Evolutionary conservation across 768 basidiomycete genomes (phyloP).

Genomic region (Kondoa malvinella): DNA sequence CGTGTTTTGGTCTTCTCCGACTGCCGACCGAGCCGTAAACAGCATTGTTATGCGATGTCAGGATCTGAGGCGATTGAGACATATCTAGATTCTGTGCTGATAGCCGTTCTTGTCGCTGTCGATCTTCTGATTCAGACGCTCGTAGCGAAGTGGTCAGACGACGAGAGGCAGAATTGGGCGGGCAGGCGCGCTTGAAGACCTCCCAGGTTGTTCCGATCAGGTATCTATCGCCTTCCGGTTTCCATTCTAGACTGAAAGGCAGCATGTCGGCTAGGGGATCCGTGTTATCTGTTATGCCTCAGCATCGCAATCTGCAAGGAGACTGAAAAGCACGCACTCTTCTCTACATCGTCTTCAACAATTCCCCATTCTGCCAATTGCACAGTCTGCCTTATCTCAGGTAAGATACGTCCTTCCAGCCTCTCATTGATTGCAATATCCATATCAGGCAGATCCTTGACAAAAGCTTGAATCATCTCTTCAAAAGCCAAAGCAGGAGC

Average conservation of each 20-base stretch:
- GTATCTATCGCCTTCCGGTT: conserved; percentile 43
- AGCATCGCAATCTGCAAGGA: neutral
- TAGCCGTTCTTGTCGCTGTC: conserved; percentile 16
- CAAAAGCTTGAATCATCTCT: conserved; percentile 25
- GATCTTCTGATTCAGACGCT: conserved; percentile 28
- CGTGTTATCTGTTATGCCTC: conserved; percentile 16
- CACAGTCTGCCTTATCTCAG: conserved; percentile 19
- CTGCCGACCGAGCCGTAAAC: neutral
- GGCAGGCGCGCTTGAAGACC: conserved; percentile 78
- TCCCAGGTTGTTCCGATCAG: conserved; percentile 59
- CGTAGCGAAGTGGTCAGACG: conserved; percentile 66
- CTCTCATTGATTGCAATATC: conserved; percentile 84
- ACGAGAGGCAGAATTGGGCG: conserved; percentile 58
- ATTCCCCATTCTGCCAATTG: conserved; percentile 23
- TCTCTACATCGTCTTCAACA: conserved; percentile 12
- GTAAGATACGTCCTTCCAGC: conserved; percentile 76
- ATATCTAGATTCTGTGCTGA: conserved; percentile 1
- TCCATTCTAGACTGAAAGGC: conserved; percentile 65
- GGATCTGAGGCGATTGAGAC: conserved; percentile 25
- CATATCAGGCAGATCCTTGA: conserved; percentile 66
- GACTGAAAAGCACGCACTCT: conserved; percentile 19
- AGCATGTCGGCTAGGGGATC: conserved; percentile 21
- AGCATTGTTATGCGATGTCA: conserved; percentile 20
- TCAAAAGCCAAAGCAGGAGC: conserved; percentile 27
- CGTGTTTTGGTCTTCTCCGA: conserved; percentile 8